These are phyloP conservation scores for Pythium sp. DNA, from an alignment of 352 stramenopile species.

Conservation along the genomic window DNA sequence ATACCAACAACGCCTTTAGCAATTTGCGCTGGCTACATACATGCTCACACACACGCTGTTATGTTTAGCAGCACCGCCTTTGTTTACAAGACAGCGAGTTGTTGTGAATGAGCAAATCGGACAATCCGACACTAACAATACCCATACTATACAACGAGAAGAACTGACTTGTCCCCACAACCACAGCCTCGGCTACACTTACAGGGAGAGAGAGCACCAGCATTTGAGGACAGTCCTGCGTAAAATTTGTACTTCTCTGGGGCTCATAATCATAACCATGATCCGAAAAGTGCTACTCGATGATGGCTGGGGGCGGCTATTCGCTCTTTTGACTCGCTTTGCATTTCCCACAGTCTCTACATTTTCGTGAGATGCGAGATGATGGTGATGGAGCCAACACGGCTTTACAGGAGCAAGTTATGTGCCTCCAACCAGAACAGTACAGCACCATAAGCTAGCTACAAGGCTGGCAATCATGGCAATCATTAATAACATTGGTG, in stretches of 20 bases:
- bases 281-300: neutral
- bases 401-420: neutral
- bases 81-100: neutral
- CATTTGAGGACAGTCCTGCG: neutral
- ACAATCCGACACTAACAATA: neutral
- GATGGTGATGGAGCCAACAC: neutral
- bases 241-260: neutral
- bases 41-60: neutral
- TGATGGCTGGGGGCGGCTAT: neutral
- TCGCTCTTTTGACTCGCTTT: too few relatives aligned
- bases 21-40: neutral
- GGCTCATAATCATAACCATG: neutral
- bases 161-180: neutral
- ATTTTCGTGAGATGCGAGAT: neutral
- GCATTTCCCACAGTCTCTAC: too few relatives aligned
- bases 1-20: neutral
- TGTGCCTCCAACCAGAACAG: too few relatives aligned
- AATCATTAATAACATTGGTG: neutral
- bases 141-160: neutral
- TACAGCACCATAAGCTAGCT: too few relatives aligned
- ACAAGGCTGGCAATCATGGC: neutral
- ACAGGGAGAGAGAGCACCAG: neutral
- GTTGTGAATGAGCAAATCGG: neutral
- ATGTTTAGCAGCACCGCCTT: neutral
- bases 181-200: neutral